A percentile compares a stretch with the other conserved stretches of the same genome.
phyloP scores from a whole-genome alignment of 257 asterid genomes.

The Primulina tabacum region DNA sequence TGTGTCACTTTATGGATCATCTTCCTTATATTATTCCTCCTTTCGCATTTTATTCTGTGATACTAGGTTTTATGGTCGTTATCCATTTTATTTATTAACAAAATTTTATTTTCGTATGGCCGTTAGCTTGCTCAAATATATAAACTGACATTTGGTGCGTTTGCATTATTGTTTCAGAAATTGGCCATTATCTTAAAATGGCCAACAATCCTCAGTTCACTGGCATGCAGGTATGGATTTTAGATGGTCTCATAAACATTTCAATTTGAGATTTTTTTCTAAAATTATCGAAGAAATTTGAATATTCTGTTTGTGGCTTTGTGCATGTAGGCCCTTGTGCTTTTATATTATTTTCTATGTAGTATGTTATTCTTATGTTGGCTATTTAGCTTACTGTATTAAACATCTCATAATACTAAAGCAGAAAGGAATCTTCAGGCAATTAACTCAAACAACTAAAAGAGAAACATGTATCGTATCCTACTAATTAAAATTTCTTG shows the following conservation, averaged over 20 bases:
- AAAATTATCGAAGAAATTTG: background rate
- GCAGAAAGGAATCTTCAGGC: background rate
- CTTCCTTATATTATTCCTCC: constrained; percentile 3
- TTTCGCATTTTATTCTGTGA: constrained; percentile 18
- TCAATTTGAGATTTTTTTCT: constrained; percentile 6
- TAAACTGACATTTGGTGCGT: constrained; percentile 18
- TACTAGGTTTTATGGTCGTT: background rate
- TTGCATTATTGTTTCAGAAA: constrained; percentile 34
- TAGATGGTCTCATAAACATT: constrained; percentile 10
- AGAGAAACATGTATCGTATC: too few relatives aligned
- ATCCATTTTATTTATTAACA: background rate
- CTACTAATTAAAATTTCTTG: background rate
- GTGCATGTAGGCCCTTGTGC: background rate
- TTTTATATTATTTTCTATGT: background rate
- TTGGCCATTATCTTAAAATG: constrained; percentile 38
- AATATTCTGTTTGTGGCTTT: background rate
- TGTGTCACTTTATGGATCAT: background rate
- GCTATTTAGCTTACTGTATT: background rate
- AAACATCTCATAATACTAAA: background rate
- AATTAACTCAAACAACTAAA: background rate
- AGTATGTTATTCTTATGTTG: background rate
- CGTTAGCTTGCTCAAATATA: background rate
- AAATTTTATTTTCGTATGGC: background rate
- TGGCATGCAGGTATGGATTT: constrained; percentile 46
- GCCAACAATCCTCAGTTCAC: constrained; percentile 44